Evolutionary conservation across 2,329 filamentous ascomycete species (phyloP).

Genomic region (Talaromyces sp.): DNA sequence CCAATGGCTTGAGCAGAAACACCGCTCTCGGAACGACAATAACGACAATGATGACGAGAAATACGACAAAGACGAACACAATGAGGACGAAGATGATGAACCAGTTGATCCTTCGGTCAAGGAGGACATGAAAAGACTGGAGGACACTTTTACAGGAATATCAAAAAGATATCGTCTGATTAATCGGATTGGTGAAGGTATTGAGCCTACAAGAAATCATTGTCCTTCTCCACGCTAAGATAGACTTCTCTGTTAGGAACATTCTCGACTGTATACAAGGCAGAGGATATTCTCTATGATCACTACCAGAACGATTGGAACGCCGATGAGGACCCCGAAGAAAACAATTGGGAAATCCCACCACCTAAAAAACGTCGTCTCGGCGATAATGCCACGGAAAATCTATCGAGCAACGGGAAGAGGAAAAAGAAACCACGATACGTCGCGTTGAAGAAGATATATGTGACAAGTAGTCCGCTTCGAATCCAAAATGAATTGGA

Average conservation of each 20-base stretch:
- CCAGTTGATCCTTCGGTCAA: conserved; percentile 53
- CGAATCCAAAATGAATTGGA: conserved; percentile 96
- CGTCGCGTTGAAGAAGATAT: conserved; percentile 98
- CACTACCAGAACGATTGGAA: conserved; percentile 86
- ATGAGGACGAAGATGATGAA: conserved; percentile 26
- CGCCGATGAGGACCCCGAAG: conserved; percentile 56
- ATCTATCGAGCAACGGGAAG: conserved; percentile 36
- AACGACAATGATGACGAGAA: not conserved
- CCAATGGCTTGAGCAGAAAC: not conserved
- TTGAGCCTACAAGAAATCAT: not conserved
- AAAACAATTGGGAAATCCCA: conserved; percentile 64
- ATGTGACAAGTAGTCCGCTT: conserved; percentile 89
- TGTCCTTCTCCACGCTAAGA: not conserved
- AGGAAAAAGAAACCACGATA: conserved; percentile 56
- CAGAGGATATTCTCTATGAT: conserved; percentile 84
- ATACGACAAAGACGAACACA: not conserved
- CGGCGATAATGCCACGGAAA: conserved; percentile 33
- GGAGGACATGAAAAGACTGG: conserved; percentile 82
- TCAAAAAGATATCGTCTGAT: conserved; percentile 80
- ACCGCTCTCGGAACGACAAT: not conserved
- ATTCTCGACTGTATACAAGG: conserved; percentile 98
- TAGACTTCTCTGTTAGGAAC: conserved; percentile 59
- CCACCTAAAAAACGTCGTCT: conserved; percentile 52
- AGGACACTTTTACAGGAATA: conserved; percentile 77
- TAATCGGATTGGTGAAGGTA: conserved; percentile 95